A percentile compares a stretch with the other conserved stretches of the same genome.
Evolutionary conservation across 2,329 filamentous ascomycete species (phyloP).

Genomic region (Taxawa tesnikishii): DNA sequence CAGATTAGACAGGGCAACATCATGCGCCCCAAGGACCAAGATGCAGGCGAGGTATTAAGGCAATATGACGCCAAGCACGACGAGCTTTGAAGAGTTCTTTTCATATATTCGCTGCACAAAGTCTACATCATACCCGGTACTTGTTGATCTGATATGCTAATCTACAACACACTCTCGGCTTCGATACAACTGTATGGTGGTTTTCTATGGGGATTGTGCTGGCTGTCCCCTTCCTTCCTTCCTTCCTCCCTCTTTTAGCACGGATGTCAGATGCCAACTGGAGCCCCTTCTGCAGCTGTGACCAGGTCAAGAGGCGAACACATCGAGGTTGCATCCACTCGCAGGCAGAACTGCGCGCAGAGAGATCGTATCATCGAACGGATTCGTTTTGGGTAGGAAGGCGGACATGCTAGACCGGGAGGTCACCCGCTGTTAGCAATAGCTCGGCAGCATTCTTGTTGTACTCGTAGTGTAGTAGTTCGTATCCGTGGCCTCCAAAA

Average conservation of each 20-base stretch:
- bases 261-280: conserved; percentile 99
- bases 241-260: conserved; percentile 43
- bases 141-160: conserved; percentile 2
- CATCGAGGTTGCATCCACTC: too few relatives aligned
- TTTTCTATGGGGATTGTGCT: not conserved
- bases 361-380: too few relatives aligned
- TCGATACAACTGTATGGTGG: conserved; percentile 1
- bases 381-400: too few relatives aligned
- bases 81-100: conserved; percentile 13
- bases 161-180: conserved; percentile 6
- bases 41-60: conserved; percentile 8
- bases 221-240: not conserved
- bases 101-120: not conserved
- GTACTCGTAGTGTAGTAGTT: too few relatives aligned
- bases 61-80: conserved; percentile 13
- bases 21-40: conserved; percentile 20
- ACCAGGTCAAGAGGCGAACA: conserved; percentile 99
- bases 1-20: conserved; percentile 41
- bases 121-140: not conserved
- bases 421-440: too few relatives aligned
- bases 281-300: conserved; percentile 63
- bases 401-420: too few relatives aligned
- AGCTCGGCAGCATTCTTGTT: too few relatives aligned
- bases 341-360: too few relatives aligned
- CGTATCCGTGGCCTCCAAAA: too few relatives aligned